Base-by-base conservation (phyloP, 2,329 filamentous ascomycete species). In the Thelonectria blattea region DNA sequence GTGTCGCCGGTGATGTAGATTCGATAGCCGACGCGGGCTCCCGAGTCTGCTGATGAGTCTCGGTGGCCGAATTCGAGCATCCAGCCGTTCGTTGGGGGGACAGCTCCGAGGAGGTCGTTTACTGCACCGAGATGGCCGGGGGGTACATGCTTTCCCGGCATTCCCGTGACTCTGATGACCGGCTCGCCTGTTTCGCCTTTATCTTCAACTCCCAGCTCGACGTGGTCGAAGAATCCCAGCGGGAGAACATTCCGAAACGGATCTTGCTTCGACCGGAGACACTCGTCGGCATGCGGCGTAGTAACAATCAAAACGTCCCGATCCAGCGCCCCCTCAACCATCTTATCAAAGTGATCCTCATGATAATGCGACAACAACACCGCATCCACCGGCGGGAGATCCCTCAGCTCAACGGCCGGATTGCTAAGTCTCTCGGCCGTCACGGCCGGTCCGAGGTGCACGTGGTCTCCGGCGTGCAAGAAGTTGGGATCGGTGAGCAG, bases 1-100 rank as follows among this genome's bases (percentile, higher is more conserved):
- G 87, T 90, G 69, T 90, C 87, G 18, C 87, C 87, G 0, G 86
- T 86, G 60, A 90, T 89, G 73, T 90, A 90, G 67, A 89, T 88
- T 14, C 83, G 74, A 67, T 86, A 87, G 1, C 84, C 83, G 20
- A 73, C 77, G 11, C 79, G 70, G 60, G 84, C 79, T 4, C 68
- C 63, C 3, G 61, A 56, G 32, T 56, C 58, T n/a, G 53, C 52
- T 10, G 61, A 3, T 37, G 8, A 7, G 15, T 37, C 34, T 37
- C 34, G 11, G 34, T 37, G 11, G 4, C 34, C 34, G 15, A 37
- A 37, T 37, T 37, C 34, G 15, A 37, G 34, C 34, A 37, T 37
- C 34, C 34, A 37, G 3, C 34, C 34, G 11, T 37, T 37, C 6
- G 34, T 37, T 11, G 34, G 34, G 4, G 34, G 34, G 11, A 37